These are phyloP conservation scores for Pseudogymnoascus sp. DNA, from an alignment of 2,329 filamentous ascomycete species.

Conservation along the genomic window DNA sequence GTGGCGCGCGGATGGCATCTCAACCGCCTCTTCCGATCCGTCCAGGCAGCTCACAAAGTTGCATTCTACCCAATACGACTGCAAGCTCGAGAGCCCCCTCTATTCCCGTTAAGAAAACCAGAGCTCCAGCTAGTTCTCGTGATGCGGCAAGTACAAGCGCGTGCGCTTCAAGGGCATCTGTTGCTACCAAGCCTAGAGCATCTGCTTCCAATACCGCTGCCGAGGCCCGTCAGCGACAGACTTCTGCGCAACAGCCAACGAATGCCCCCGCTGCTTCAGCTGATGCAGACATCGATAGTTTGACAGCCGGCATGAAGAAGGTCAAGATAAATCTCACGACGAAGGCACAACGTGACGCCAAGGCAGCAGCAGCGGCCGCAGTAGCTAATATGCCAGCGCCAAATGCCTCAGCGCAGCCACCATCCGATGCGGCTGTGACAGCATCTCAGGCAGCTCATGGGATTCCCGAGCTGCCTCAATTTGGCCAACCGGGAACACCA, in stretches of 20 bases:
- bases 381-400: conserved; percentile 17
- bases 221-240: conserved; percentile 1
- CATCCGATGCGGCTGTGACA: conserved; percentile 10
- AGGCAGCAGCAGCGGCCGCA: conserved; percentile 30
- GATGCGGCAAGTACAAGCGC: too few species aligned
- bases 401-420: conserved; percentile 13
- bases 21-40: conserved; percentile 19
- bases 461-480: not conserved
- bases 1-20: conserved; percentile 16
- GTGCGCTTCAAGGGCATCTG: not conserved
- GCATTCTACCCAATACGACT: conserved; percentile 36
- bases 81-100: conserved; percentile 35
- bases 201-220: not conserved
- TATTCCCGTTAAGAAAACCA: conserved; percentile 51
- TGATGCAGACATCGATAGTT: conserved; percentile 41
- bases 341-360: conserved; percentile 51
- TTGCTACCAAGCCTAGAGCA: not conserved
- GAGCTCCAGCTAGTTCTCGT: conserved; percentile 40
- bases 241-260: not conserved
- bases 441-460: conserved; percentile 9
- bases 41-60: conserved; percentile 37
- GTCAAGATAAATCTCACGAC: conserved; percentile 56
- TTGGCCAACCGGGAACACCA: not conserved
- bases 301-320: conserved; percentile 55
- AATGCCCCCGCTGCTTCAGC: not conserved